Conservation (phyloP, 2,329 filamentous ascomycete species). For the Exserohilum turcica region DNA sequence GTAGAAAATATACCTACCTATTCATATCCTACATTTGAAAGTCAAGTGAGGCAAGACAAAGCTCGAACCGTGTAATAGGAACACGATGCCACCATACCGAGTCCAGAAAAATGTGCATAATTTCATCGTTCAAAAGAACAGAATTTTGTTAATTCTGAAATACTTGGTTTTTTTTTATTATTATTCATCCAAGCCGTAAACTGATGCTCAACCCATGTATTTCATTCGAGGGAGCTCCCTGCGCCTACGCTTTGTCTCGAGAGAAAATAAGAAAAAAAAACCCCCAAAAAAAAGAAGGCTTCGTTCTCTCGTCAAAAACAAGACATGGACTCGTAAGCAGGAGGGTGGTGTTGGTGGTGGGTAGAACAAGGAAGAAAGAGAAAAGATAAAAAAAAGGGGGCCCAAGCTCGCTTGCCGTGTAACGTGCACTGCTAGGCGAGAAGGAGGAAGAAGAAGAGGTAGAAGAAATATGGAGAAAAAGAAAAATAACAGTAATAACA, state of each 20-base stretch:
- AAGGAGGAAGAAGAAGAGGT: not conserved
- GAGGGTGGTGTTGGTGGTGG: too few relatives aligned
- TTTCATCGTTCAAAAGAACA: not conserved
- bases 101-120: too few relatives aligned
- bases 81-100: too few relatives aligned
- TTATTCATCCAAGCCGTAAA: slow-evolving; percentile 26
- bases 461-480: not conserved
- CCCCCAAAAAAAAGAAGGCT: not conserved
- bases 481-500: not conserved
- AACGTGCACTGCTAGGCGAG: slow-evolving; percentile 1
- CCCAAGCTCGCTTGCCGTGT: not conserved
- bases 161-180: too few relatives aligned
- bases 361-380: too few relatives aligned
- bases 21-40: too few relatives aligned
- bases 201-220: slow-evolving; percentile 36
- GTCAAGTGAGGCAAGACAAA: too few relatives aligned
- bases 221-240: slow-evolving; percentile 42
- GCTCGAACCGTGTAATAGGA: too few relatives aligned
- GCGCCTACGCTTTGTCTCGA: slow-evolving; percentile 31
- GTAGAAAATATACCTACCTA: too few relatives aligned
- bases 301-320: slow-evolving; percentile 11
- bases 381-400: not conserved
- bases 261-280: too few relatives aligned
- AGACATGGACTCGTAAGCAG: slow-evolving; percentile 6
- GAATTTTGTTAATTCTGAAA: not conserved